Percentiles rank a stretch among this genome's conserved stretches.
These are phyloP conservation scores for Globisporangium nagaii DNA, from an alignment of 352 stramenopile genomes.

Conservation along the genomic window DNA sequence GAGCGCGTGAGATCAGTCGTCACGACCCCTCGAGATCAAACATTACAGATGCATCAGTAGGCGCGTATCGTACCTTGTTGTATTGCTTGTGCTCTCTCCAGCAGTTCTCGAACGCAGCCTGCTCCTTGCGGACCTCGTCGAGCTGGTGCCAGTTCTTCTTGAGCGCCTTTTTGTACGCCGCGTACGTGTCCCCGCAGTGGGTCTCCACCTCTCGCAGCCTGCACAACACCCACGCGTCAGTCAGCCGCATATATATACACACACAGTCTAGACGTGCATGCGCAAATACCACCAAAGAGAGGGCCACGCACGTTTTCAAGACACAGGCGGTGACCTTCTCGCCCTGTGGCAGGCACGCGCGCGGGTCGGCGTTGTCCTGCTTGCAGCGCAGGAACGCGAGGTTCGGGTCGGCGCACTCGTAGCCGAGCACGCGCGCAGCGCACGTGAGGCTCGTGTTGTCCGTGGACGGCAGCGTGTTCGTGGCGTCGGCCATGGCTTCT, in stretches of 20 bases:
- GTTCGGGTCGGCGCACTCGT: slow-evolving; percentile 82
- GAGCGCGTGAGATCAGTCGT: background rate
- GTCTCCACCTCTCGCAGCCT: slow-evolving; percentile 77
- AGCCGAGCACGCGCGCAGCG: slow-evolving; percentile 73
- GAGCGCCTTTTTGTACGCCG: slow-evolving; percentile 83
- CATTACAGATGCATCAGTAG: background rate
- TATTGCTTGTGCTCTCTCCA: slow-evolving; percentile 80
- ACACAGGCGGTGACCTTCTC: slow-evolving; percentile 86
- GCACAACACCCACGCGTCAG: no score
- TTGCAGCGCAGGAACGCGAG: slow-evolving; percentile 86
- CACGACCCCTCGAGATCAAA: background rate
- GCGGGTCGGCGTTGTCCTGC: slow-evolving; percentile 73
- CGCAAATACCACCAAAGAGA: background rate
- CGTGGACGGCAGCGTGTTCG: slow-evolving; percentile 60
- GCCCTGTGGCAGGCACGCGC: slow-evolving; percentile 73
- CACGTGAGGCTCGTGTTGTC: slow-evolving; percentile 88
- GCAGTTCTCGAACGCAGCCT: slow-evolving; percentile 81
- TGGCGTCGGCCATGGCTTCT: slow-evolving; percentile 41
- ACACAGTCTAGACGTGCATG: background rate
- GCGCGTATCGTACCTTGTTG: slow-evolving; percentile 11
- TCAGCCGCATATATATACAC: no score
- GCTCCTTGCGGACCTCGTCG: slow-evolving; percentile 80
- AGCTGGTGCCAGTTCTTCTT: slow-evolving; percentile 89
- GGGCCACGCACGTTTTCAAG: slow-evolving; percentile 72
- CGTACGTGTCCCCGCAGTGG: slow-evolving; percentile 82